Evolutionary conservation across 805 yeast species (phyloP).

Genomic region (Candida chauliodis): DNA sequence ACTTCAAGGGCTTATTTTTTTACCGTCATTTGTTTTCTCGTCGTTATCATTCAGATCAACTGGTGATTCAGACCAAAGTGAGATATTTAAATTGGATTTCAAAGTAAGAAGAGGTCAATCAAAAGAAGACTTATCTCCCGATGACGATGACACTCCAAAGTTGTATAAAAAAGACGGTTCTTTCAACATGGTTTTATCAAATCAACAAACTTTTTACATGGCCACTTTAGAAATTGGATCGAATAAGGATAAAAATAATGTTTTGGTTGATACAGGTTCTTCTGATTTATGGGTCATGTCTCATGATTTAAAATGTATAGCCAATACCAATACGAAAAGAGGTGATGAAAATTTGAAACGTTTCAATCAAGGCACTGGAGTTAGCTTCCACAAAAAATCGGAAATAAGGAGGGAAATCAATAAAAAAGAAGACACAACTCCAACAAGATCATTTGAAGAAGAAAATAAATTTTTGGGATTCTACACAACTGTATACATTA

Average conservation of each 20-base stretch:
- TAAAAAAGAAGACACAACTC: background rate
- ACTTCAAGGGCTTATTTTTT: too few species aligned
- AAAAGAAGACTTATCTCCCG: constrained; percentile 7
- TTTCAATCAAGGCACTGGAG: constrained; percentile 9
- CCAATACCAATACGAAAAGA: constrained; percentile 4
- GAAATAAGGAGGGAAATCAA: background rate
- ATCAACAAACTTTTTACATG: constrained; percentile 28
- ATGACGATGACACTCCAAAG: constrained; percentile 10
- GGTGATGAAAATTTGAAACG: background rate
- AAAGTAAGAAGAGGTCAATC: constrained; percentile 10
- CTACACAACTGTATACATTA: constrained; percentile 4
- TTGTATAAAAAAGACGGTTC: constrained; percentile 17
- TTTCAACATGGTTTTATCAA: constrained; percentile 17
- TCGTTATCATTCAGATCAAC: background rate
- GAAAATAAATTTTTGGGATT: constrained; percentile 3
- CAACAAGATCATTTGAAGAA: constrained; percentile 4
- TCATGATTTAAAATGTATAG: constrained; percentile 22
- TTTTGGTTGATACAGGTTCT: constrained; percentile 40
- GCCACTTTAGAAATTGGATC: constrained; percentile 28
- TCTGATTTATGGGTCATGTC: constrained; percentile 43
- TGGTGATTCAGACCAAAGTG: background rate
- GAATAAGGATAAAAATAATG: constrained; percentile 22
- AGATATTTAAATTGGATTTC: constrained; percentile 7
- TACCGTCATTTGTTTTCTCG: background rate
- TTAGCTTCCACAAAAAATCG: background rate